A percentile compares a stretch with the other conserved stretches of the same genome.
Evolutionary conservation across 2,329 filamentous ascomycete genomes (phyloP).

Genomic region (Mollisiaceae sp.): DNA sequence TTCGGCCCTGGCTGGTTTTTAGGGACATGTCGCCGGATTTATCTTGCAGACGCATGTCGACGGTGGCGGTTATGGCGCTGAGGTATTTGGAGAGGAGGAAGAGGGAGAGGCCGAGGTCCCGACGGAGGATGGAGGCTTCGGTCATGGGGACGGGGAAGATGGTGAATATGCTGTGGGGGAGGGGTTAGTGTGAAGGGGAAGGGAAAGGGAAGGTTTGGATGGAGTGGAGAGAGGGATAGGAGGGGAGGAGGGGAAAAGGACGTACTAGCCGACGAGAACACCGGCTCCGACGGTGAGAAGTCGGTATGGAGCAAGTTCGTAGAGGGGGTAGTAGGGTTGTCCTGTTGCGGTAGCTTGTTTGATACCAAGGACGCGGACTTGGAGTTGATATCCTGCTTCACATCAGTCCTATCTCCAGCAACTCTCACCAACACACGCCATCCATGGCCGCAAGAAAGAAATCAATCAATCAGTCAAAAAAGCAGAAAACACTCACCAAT

Average conservation of each 20-base stretch:
- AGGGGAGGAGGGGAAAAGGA: not conserved
- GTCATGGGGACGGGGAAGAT: constrained; percentile 75
- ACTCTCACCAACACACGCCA: too few relatives aligned
- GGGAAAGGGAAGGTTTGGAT: not conserved
- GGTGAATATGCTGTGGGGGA: constrained; percentile 64
- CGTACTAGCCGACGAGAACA: constrained; percentile 61
- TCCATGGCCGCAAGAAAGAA: too few relatives aligned
- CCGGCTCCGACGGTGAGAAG: constrained; percentile 69
- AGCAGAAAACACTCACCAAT: constrained; percentile 23
- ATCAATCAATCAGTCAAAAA: too few relatives aligned
- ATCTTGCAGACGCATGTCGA: constrained; percentile 49
- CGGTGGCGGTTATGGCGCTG: constrained; percentile 70
- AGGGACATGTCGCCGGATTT: constrained; percentile 52
- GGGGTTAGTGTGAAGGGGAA: not conserved
- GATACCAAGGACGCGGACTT: constrained; percentile 54
- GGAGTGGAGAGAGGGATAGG: too few relatives aligned
- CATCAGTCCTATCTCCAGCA: not conserved
- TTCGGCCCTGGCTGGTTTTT: constrained; percentile 18
- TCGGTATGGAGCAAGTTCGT: constrained; percentile 71
- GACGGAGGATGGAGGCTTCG: constrained; percentile 69
- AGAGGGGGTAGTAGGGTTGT: constrained; percentile 70
- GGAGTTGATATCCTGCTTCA: constrained; percentile 28
- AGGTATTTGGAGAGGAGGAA: constrained; percentile 77
- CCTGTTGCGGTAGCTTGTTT: constrained; percentile 59
- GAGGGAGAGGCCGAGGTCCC: constrained; percentile 67